Evolutionary conservation across 225 moss, liverwort and hornwort genomes (phyloP).

Genomic region (Neckera pumila): DNA sequence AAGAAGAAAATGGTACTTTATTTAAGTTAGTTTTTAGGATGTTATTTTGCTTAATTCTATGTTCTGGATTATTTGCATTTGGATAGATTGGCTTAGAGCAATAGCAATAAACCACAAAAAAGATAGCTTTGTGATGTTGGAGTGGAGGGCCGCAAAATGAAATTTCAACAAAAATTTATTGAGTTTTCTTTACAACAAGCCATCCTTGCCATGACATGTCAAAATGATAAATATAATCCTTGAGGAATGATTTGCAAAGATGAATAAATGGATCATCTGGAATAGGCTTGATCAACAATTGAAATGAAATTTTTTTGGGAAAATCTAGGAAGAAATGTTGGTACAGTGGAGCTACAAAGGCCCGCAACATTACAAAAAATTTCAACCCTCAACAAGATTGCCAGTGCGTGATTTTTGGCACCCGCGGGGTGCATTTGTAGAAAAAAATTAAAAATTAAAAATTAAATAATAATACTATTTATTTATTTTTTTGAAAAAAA

Average conservation of each 20-base stretch:
- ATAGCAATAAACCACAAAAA: fast-evolving
- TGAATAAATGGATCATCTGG: not conserved
- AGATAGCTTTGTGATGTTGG: not conserved
- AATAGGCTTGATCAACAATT: not conserved
- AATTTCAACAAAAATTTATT: not conserved
- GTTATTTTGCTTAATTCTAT: no score
- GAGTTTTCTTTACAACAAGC: fast-evolving
- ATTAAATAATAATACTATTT: no score
- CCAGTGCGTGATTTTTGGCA: no score
- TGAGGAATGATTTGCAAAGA: not conserved
- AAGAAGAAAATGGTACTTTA: not conserved
- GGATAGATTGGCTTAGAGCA: not conserved
- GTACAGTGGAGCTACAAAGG: not conserved
- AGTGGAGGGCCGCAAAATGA: not conserved
- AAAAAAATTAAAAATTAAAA: no score
- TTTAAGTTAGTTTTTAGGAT: not conserved
- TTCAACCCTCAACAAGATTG: no score
- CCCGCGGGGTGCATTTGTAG: no score
- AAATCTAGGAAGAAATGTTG: not conserved
- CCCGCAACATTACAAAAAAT: no score
- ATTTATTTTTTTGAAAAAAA: no score
- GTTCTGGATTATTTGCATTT: not conserved
- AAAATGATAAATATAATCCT: not conserved
- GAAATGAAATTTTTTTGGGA: not conserved
- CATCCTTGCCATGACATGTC: not conserved